Conservation (phyloP, 768 basidiomycete genomes). For the Tylopilus felleus region DNA sequence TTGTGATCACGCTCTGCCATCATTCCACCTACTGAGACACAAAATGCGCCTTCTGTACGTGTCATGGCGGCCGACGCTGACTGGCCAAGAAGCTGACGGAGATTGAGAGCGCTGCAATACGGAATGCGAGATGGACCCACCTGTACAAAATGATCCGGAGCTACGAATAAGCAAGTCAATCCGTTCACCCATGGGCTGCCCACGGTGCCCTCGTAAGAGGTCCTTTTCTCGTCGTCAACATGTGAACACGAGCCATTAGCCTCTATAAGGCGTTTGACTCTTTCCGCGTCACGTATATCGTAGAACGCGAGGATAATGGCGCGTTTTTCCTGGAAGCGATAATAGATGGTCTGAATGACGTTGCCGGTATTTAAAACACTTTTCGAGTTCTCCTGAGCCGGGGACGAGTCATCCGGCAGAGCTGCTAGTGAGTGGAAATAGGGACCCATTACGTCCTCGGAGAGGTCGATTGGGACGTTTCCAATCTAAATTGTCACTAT, state of each 20-base stretch:
- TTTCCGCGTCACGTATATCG: conserved; percentile 53
- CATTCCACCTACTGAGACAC: conserved; percentile 39
- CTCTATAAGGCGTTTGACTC: conserved; percentile 43
- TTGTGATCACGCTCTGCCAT: conserved; percentile 18
- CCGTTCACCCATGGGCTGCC: conserved; percentile 21
- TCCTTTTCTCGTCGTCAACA: conserved; percentile 5
- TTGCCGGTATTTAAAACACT: conserved; percentile 14
- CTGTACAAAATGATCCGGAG: conserved; percentile 43
- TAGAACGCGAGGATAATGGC: conserved; percentile 61
- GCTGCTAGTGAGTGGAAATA: conserved; percentile 30
- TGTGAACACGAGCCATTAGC: conserved; percentile 9
- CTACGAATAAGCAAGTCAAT: conserved; percentile 44
- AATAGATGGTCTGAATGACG: conserved; percentile 55
- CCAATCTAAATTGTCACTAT: conserved; percentile 33
- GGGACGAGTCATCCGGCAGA: conserved; percentile 8
- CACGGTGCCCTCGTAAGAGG: neutral
- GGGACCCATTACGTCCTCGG: conserved; percentile 29
- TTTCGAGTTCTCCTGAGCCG: conserved; percentile 7
- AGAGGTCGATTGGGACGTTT: conserved; percentile 35
- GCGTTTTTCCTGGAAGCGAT: conserved; percentile 46
- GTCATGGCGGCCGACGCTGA: conserved; percentile 45
- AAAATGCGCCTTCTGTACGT: conserved; percentile 51
- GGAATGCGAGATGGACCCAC: conserved; percentile 30
- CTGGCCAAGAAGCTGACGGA: conserved; percentile 49
- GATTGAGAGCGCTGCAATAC: conserved; percentile 5